Evolutionary conservation across 208 protist species (phyloP).

Genomic region (Leishmania amazonensis): DNA sequence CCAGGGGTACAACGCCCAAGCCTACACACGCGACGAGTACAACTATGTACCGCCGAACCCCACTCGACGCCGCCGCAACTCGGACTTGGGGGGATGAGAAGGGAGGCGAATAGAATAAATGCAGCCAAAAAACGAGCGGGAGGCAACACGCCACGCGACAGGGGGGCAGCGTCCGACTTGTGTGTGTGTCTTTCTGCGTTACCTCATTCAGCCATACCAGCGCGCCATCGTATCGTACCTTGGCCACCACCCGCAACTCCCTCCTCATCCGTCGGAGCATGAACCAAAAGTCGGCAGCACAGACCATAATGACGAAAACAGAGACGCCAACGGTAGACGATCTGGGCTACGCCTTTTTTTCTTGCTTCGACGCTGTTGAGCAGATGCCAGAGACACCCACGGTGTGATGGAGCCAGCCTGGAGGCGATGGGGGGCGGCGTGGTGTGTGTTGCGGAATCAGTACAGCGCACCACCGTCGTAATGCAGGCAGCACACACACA

Average conservation of each 20-base stretch:
- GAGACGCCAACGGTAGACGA: neutral
- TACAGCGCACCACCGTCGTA: neutral
- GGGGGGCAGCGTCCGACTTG: neutral
- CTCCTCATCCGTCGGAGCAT: neutral
- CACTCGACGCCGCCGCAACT: constrained; percentile 10
- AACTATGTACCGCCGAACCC: constrained; percentile 25
- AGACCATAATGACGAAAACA: neutral
- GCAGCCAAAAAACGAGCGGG: neutral
- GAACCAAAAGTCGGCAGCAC: neutral
- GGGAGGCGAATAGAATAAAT: neutral
- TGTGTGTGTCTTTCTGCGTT: neutral
- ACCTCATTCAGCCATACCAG: neutral
- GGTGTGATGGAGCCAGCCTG: neutral
- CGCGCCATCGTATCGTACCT: neutral
- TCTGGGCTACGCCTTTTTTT: neutral
- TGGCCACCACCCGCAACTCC: neutral
- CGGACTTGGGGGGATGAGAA: neutral
- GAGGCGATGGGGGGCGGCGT: neutral
- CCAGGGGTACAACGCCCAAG: constrained; percentile 51
- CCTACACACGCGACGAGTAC: constrained; percentile 40
- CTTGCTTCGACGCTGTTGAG: neutral
- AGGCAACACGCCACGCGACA: neutral
- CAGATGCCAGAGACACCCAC: neutral
- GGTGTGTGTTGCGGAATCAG: neutral
- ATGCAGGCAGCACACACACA: neutral